These are phyloP conservation scores for Neophaeococcomyces aloes DNA, from an alignment of 2,329 filamentous ascomycete species.

Conservation along the genomic window DNA sequence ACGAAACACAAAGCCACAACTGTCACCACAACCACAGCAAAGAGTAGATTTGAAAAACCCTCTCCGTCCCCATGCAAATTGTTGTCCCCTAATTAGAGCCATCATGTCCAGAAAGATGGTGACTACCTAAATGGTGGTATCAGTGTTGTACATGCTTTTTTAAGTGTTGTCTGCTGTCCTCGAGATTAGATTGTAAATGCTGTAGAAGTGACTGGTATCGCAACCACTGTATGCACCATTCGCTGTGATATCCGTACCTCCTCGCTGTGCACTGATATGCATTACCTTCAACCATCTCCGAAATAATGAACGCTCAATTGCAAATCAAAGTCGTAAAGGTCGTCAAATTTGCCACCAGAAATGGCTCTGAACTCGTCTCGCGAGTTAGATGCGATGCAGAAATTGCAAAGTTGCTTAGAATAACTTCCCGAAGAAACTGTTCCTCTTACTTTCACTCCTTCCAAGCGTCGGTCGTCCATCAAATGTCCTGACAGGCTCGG, in stretches of 20 bases:
- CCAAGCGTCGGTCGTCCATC: conserved; percentile 17
- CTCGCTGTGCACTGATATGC: neutral
- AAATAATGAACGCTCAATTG: conserved; percentile 3
- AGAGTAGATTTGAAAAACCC: conserved; percentile 1
- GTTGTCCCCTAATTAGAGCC: neutral
- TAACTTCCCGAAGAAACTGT: conserved; percentile 19
- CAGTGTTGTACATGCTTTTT: conserved; percentile 1
- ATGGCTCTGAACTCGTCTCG: neutral
- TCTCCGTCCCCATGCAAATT: neutral
- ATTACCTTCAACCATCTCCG: neutral
- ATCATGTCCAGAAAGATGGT: neutral
- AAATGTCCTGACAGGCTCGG: conserved; percentile 20
- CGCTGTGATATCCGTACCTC: neutral
- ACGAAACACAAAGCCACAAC: neutral
- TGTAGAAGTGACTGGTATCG: neutral
- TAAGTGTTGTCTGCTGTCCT: conserved; percentile 4
- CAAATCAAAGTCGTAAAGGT: neutral
- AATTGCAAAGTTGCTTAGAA: conserved; percentile 8
- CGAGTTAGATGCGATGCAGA: neutral
- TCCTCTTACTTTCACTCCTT: conserved; percentile 19
- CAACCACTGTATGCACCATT: neutral
- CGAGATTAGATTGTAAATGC: conserved; percentile 1
- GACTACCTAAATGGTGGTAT: neutral
- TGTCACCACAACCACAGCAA: conserved; percentile 4
- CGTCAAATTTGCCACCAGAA: neutral